These are phyloP conservation scores for Globisporangium viniferum DNA, from an alignment of 352 stramenopile species.

Conservation along the genomic window DNA sequence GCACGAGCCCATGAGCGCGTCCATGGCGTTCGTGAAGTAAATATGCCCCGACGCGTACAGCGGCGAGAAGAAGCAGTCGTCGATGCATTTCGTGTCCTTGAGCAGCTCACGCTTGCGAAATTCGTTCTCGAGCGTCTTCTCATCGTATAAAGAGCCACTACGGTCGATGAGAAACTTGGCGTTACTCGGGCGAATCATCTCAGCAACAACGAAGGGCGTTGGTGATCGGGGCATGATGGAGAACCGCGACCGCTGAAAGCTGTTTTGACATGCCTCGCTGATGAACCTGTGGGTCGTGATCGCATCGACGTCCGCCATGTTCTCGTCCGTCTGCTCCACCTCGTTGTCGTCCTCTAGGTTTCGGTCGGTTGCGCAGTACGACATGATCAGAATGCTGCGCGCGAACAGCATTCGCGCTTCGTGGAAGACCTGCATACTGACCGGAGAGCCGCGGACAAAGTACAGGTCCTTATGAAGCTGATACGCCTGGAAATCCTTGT, in stretches of 20 bases:
- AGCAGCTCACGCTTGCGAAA: conserved; percentile 38
- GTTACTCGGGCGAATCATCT: conserved; percentile 74
- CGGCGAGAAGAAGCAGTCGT: conserved; percentile 52
- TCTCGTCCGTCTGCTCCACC: conserved; percentile 50
- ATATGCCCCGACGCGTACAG: conserved; percentile 64
- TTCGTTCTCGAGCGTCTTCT: conserved; percentile 30
- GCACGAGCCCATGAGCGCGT: conserved; percentile 58
- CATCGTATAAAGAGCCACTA: conserved; percentile 43
- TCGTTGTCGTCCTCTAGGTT: conserved; percentile 23
- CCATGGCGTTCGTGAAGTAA: conserved; percentile 72
- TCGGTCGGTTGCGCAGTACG: conserved; percentile 40
- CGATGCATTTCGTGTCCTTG: conserved; percentile 53
- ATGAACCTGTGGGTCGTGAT: conserved; percentile 80
- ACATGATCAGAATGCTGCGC: conserved; percentile 70
- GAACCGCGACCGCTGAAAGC: conserved; percentile 5
- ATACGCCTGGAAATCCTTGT: conserved; percentile 46
- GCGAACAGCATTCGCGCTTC: conserved; percentile 51
- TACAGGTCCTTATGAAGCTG: conserved; percentile 49
- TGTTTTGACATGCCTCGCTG: conserved; percentile 57
- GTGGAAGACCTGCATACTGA: conserved; percentile 59
- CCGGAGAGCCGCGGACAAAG: conserved; percentile 65
- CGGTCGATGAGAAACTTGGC: conserved; percentile 67
- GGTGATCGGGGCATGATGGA: conserved; percentile 4
- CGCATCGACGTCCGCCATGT: conserved; percentile 73
- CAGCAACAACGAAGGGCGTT: conserved; percentile 56